phyloP scores from a whole-genome alignment of 2,329 filamentous ascomycete species.

The Aaosphaeria arxii region DNA sequence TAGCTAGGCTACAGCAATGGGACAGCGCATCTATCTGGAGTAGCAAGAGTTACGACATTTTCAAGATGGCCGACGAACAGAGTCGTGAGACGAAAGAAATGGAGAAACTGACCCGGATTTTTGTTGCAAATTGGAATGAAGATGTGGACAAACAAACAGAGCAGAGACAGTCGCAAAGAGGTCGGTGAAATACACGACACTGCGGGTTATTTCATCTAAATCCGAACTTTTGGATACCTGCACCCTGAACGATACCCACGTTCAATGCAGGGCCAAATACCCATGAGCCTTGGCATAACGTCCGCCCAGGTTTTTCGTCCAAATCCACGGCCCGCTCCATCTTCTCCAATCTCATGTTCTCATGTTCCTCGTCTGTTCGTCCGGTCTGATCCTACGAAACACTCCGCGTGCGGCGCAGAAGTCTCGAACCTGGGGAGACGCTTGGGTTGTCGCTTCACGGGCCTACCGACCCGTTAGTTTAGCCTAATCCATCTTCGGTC shows the following conservation, averaged over 20 bases:
- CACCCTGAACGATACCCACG: background rate
- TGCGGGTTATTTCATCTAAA: too few species aligned
- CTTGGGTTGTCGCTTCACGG: slow-evolving; percentile 10
- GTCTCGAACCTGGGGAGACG: too few species aligned
- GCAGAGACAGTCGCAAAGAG: too few species aligned
- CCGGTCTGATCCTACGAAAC: too few species aligned
- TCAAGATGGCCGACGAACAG: slow-evolving; percentile 25
- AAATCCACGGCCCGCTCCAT: too few species aligned
- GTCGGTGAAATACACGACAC: too few species aligned
- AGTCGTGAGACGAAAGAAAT: slow-evolving; percentile 25
- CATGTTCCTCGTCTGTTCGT: too few species aligned
- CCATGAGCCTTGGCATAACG: too few species aligned
- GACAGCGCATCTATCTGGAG: slow-evolving; percentile 27
- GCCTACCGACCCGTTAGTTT: slow-evolving; percentile 18
- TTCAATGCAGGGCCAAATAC: background rate
- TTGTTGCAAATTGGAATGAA: slow-evolving; percentile 27
- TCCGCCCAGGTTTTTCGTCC: too few species aligned
- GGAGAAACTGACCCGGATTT: slow-evolving; percentile 23
- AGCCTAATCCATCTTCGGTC: slow-evolving; percentile 16
- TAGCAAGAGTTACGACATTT: slow-evolving; percentile 27
- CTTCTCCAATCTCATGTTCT: too few species aligned
- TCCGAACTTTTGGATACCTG: background rate
- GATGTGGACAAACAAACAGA: slow-evolving; percentile 12
- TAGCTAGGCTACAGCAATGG: slow-evolving; percentile 28
- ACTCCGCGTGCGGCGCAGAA: too few species aligned